Conservation (phyloP, 257 asterid genomes). For the Solanum chiquidenum region DNA sequence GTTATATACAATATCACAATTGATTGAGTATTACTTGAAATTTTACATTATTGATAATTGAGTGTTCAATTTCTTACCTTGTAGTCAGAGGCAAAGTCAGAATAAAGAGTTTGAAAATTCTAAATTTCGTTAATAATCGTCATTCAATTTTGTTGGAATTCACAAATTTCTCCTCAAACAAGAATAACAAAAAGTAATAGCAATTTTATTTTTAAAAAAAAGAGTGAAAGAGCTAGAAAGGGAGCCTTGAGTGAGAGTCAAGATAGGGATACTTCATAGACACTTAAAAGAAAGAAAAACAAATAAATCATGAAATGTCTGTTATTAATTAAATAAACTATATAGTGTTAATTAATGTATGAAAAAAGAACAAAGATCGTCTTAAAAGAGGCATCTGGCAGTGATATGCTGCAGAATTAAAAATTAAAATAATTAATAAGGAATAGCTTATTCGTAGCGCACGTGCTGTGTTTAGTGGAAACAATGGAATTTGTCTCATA, state of each 20-base stretch:
- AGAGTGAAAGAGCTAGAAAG: background rate
- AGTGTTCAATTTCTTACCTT: too few species aligned
- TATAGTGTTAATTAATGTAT: background rate
- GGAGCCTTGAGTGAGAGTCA: conserved; percentile 12
- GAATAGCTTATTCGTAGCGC: background rate
- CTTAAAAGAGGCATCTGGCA: background rate
- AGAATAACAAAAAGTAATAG: background rate
- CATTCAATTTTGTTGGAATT: too few species aligned
- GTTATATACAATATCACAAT: too few species aligned
- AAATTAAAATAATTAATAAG: background rate
- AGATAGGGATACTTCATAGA: conserved; percentile 21
- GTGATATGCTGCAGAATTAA: background rate
- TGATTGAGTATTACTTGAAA: too few species aligned
- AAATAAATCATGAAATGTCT: background rate
- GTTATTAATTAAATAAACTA: background rate
- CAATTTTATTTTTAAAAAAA: background rate
- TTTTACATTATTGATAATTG: too few species aligned
- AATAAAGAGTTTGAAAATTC: too few species aligned
- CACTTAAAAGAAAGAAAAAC: background rate
- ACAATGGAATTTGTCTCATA: background rate
- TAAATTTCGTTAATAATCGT: too few species aligned
- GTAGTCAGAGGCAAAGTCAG: too few species aligned
- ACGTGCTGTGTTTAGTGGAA: background rate
- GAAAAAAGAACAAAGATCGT: background rate
- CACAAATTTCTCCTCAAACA: background rate